A percentile compares a stretch with the other conserved stretches of the same genome.
These are phyloP conservation scores for Epithele typhae DNA, from an alignment of 768 basidiomycete species.

Conservation along the genomic window DNA sequence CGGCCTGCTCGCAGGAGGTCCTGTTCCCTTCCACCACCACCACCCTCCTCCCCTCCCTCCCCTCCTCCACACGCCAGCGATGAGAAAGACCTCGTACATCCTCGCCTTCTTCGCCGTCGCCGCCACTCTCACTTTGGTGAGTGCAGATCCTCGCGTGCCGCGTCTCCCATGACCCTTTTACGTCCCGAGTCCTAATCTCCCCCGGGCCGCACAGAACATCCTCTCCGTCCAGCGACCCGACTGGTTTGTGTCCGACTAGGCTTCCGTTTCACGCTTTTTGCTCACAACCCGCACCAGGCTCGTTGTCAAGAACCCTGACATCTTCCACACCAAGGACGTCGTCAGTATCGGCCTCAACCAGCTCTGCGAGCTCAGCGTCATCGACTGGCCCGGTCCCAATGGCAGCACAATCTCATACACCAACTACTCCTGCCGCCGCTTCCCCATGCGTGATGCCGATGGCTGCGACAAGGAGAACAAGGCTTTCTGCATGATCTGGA, in stretches of 20 bases:
- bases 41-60: no score
- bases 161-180: not conserved
- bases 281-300: conserved; percentile 27
- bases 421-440: conserved; percentile 58
- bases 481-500: conserved; percentile 63
- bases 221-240: conserved; percentile 53
- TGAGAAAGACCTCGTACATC: conserved; percentile 70
- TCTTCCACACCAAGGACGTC: conserved; percentile 43
- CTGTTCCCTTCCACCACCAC: no score
- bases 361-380: conserved; percentile 50
- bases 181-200: not conserved
- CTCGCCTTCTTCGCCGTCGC: conserved; percentile 56
- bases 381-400: conserved; percentile 44
- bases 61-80: conserved; percentile 20
- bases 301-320: conserved; percentile 34
- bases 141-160: conserved; percentile 18
- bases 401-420: conserved; percentile 45
- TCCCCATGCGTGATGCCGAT: conserved; percentile 52
- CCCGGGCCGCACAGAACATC: conserved; percentile 41
- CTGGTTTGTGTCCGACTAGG: conserved; percentile 43
- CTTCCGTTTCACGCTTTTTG: not conserved
- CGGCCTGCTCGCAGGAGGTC: no score
- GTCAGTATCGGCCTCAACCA: conserved; percentile 55
- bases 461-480: conserved; percentile 49
- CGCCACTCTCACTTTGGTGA: conserved; percentile 46